A percentile compares a stretch with the other conserved stretches of the same genome.
Evolutionary conservation across 2,329 filamentous ascomycete species (phyloP).

Genomic region (Calonectria fujianensis): DNA sequence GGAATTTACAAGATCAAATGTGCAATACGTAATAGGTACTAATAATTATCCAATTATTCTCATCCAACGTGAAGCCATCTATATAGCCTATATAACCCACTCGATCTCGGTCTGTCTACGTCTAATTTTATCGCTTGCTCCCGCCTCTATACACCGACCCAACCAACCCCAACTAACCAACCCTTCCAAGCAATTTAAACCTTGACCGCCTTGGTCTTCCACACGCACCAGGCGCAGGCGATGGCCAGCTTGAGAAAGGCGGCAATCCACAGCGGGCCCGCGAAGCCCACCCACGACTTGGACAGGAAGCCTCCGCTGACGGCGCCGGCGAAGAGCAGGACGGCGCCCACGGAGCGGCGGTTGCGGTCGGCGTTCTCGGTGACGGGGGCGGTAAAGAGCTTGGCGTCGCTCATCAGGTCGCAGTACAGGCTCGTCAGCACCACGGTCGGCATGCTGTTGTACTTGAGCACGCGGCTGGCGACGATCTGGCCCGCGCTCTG

Average conservation of each 20-base stretch:
- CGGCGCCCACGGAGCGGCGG: slow-evolving; percentile 46
- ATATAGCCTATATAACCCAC: background rate
- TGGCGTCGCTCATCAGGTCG: slow-evolving; percentile 55
- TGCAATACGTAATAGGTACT: background rate
- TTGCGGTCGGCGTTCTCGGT: slow-evolving; percentile 53
- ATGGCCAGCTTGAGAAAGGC: slow-evolving; percentile 53
- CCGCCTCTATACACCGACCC: background rate
- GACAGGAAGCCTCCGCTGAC: slow-evolving; percentile 53
- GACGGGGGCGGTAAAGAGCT: slow-evolving; percentile 51
- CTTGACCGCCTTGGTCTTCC: slow-evolving; percentile 49
- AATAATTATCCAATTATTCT: slow-evolving; percentile 21
- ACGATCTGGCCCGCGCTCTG: slow-evolving; percentile 55
- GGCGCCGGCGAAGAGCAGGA: slow-evolving; percentile 50
- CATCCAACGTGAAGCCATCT: background rate
- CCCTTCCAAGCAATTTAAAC: background rate
- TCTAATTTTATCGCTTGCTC: background rate
- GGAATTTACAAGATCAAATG: background rate
- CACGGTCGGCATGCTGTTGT: slow-evolving; percentile 54
- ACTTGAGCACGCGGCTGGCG: slow-evolving; percentile 53
- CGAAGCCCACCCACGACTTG: slow-evolving; percentile 54
- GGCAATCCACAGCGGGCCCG: slow-evolving; percentile 55
- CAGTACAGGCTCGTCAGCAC: slow-evolving; percentile 55
- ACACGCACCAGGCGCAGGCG: slow-evolving; percentile 48
- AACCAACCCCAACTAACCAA: background rate
- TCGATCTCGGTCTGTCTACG: too few relatives aligned